Percentiles rank a stretch among this genome's conserved stretches.
These are phyloP conservation scores for Aspergillus ruber DNA, from an alignment of 2,329 filamentous ascomycete species.

Conservation along the genomic window DNA sequence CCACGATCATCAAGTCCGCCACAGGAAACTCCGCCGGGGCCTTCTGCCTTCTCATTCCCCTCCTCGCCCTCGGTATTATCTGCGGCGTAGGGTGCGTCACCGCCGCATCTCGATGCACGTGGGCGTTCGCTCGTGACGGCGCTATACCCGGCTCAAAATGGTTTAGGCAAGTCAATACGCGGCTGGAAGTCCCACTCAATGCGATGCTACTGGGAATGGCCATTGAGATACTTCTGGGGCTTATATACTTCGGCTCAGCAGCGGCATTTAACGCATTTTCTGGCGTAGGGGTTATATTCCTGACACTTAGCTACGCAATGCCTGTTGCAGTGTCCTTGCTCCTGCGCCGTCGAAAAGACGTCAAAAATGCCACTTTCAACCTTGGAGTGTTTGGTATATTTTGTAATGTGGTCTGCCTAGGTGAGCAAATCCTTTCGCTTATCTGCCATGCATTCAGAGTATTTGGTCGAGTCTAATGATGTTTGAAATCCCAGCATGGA, in stretches of 20 bases:
- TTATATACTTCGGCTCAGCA: conserved; percentile 68
- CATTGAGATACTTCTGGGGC: conserved; percentile 62
- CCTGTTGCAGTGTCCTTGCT: conserved; percentile 58
- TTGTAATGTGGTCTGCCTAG: conserved; percentile 56
- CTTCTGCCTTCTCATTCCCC: conserved; percentile 61
- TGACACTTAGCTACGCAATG: conserved; percentile 60
- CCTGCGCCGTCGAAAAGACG: conserved; percentile 50
- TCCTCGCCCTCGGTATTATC: conserved; percentile 66
- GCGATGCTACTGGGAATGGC: conserved; percentile 59
- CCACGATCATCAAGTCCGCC: conserved; percentile 63
- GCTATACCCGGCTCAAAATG: conserved; percentile 60
- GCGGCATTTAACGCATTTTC: conserved; percentile 73
- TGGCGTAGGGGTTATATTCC: conserved; percentile 66
- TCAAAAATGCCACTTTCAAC: conserved; percentile 34
- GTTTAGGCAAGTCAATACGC: conserved; percentile 57
- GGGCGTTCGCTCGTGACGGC: conserved; percentile 64
- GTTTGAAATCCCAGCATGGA: conserved; percentile 43
- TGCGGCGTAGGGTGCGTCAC: conserved; percentile 66
- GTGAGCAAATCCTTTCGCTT: conserved; percentile 35
- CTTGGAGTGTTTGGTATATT: conserved; percentile 55
- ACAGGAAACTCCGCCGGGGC: conserved; percentile 65
- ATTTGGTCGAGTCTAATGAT: background rate
- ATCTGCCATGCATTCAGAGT: background rate
- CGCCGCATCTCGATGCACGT: conserved; percentile 63
- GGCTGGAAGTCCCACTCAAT: conserved; percentile 60